Conservation (phyloP, 306 rosid species). For the Psophocarpus tetragonolobus region DNA sequence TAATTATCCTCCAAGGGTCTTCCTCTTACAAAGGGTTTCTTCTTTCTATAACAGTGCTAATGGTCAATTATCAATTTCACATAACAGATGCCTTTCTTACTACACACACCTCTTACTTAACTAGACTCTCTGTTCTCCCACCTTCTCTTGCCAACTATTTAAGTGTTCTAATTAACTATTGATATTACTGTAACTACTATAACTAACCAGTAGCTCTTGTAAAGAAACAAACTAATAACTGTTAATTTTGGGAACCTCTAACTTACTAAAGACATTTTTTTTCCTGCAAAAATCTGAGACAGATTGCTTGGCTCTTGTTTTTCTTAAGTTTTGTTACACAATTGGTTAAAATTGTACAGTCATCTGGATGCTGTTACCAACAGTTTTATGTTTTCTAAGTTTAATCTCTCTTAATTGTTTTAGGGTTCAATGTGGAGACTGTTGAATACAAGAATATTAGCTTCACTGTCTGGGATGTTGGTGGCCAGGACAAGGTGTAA, state of each 20-base stretch:
- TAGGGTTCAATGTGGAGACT: conserved; percentile 99
- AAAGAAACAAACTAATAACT: not conserved
- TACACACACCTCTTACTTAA: not conserved
- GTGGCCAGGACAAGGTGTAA: conserved; percentile 97
- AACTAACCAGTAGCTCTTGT: not conserved
- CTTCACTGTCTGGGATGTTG: conserved; percentile 99
- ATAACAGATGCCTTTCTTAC: not conserved
- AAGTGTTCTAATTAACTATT: not conserved
- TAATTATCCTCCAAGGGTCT: not conserved
- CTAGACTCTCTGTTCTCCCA: not conserved
- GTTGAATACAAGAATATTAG: conserved; percentile 99
- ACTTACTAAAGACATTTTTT: not conserved
- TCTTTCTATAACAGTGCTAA: not conserved
- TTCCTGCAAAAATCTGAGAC: not conserved
- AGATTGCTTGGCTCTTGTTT: not conserved
- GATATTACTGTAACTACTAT: not conserved
- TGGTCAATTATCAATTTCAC: not conserved
- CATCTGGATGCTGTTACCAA: not conserved
- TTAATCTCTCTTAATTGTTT: not conserved
- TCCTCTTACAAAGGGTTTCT: too few relatives aligned
- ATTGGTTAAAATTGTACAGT: not conserved
- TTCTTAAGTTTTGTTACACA: not conserved
- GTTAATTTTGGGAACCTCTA: not conserved
- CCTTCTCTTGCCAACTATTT: not conserved
- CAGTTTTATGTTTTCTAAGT: not conserved